Conservation (phyloP, 2,329 filamentous ascomycete genomes). For the Neofusicoccum cordaticola region DNA sequence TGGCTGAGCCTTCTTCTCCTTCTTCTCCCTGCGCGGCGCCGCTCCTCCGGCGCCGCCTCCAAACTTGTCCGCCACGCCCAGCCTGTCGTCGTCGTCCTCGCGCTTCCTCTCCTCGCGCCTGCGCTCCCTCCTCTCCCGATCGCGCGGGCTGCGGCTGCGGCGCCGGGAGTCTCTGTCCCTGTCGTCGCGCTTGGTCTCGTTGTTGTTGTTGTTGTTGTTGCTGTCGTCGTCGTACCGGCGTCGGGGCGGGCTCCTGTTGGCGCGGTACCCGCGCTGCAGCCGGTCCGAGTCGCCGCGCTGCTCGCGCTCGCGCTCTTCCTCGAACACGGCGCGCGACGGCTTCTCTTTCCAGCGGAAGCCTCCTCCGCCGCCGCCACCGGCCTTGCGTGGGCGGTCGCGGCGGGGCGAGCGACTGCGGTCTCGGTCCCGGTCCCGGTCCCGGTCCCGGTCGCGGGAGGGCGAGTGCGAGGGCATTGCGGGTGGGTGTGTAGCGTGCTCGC, state of each 20-base stretch:
- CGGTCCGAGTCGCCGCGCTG: slow-evolving; percentile 21
- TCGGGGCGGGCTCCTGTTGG: slow-evolving; percentile 21
- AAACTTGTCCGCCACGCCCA: slow-evolving; percentile 12
- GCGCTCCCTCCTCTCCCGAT: slow-evolving; percentile 13
- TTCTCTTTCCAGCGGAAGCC: slow-evolving; percentile 62
- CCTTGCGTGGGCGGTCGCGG: slow-evolving; percentile 29
- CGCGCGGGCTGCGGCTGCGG: slow-evolving; percentile 11
- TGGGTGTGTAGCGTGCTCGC: background rate
- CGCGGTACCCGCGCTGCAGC: slow-evolving; percentile 27
- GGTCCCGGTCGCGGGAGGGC: slow-evolving; percentile 20
- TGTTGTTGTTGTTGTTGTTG: slow-evolving; percentile 32
- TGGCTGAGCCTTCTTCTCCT: slow-evolving; percentile 16
- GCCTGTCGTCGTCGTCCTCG: slow-evolving; percentile 27
- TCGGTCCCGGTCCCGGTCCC: slow-evolving; percentile 7
- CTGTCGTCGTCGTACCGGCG: slow-evolving; percentile 51
- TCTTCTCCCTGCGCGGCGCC: slow-evolving; percentile 39
- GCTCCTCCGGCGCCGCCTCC: background rate
- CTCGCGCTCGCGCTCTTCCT: slow-evolving; percentile 23
- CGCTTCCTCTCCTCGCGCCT: slow-evolving; percentile 11
- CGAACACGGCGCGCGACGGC: slow-evolving; percentile 15
- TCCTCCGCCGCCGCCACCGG: slow-evolving; percentile 42
- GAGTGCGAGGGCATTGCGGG: slow-evolving; percentile 18
- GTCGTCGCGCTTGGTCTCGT: slow-evolving; percentile 34
- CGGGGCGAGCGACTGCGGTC: slow-evolving; percentile 29
- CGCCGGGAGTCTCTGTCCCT: slow-evolving; percentile 17